A percentile compares a stretch with the other conserved stretches of the same genome.
Conservation (phyloP, 2,329 filamentous ascomycete species). For the Calonectria pauciramosa region DNA sequence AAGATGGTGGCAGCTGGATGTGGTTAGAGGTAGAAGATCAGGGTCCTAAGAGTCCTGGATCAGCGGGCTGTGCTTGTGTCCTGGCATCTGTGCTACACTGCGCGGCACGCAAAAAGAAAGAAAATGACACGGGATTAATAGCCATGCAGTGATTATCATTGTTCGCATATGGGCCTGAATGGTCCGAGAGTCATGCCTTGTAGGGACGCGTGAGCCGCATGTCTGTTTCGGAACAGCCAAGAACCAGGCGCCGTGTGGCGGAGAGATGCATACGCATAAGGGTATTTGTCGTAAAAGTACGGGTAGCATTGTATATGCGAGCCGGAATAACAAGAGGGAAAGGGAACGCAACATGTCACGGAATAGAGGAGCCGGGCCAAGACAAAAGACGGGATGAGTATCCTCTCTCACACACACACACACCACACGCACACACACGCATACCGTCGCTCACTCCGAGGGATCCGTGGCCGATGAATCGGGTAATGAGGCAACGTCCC, state of each 20-base stretch:
- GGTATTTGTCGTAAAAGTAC: background rate
- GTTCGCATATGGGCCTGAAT: background rate
- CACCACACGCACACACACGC: slow-evolving; percentile 14
- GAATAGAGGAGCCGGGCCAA: slow-evolving; percentile 27
- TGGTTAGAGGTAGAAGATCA: slow-evolving; percentile 9
- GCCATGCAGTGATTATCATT: background rate
- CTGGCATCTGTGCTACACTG: background rate
- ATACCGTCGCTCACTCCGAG: slow-evolving; percentile 42
- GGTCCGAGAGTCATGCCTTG: background rate
- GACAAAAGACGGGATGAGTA: slow-evolving; percentile 3
- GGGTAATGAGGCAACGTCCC: slow-evolving; percentile 4
- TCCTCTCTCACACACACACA: background rate
- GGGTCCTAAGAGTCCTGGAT: slow-evolving; percentile 3
- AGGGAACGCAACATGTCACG: background rate
- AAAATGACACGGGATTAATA: background rate
- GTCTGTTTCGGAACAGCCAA: background rate
- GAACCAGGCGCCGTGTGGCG: background rate
- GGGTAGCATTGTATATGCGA: background rate
- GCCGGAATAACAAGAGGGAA: background rate
- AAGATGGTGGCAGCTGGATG: background rate
- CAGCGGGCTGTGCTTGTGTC: background rate
- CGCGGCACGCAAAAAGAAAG: background rate
- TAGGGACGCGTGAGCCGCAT: background rate
- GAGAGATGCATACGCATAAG: background rate
- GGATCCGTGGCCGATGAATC: slow-evolving; percentile 32